Conservation (phyloP, 306 rosid species). For the Calophaca sinica region DNA sequence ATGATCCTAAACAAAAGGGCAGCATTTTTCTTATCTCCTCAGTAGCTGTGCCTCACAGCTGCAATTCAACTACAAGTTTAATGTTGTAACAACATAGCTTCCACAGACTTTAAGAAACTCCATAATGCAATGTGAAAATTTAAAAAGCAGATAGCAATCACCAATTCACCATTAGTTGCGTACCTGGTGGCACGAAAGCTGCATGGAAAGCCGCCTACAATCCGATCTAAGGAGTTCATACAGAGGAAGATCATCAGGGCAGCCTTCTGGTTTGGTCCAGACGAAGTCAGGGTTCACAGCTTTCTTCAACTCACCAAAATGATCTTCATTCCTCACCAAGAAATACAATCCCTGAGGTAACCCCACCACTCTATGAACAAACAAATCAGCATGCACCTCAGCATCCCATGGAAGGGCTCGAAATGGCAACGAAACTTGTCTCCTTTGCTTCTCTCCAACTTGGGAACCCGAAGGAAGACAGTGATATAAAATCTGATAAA, state of each 20-base stretch:
- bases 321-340: conserved; percentile 85
- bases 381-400: conserved; percentile 88
- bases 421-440: conserved; percentile 69
- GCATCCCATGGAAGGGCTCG: conserved; percentile 88
- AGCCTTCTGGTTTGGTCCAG: conserved; percentile 86
- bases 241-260: conserved; percentile 80
- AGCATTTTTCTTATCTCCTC: background rate
- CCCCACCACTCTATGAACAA: conserved; percentile 90
- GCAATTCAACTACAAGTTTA: background rate
- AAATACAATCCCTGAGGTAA: conserved; percentile 83
- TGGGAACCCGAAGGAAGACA: conserved; percentile 89
- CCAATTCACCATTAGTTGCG: background rate
- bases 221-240: conserved; percentile 68
- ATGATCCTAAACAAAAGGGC: conserved; percentile 17
- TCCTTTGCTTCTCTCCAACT: conserved; percentile 60
- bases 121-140: conserved; percentile 12
- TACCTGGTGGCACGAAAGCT: conserved; percentile 92
- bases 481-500: conserved; percentile 85
- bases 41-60: conserved; percentile 3
- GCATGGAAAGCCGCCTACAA: conserved; percentile 60
- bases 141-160: background rate
- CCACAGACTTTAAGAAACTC: conserved; percentile 30
- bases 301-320: conserved; percentile 72
- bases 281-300: conserved; percentile 64
- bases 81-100: conserved; percentile 10